Base-by-base conservation (phyloP, 129 eudicot genomes). In the Flaveria sonorensis region DNA sequence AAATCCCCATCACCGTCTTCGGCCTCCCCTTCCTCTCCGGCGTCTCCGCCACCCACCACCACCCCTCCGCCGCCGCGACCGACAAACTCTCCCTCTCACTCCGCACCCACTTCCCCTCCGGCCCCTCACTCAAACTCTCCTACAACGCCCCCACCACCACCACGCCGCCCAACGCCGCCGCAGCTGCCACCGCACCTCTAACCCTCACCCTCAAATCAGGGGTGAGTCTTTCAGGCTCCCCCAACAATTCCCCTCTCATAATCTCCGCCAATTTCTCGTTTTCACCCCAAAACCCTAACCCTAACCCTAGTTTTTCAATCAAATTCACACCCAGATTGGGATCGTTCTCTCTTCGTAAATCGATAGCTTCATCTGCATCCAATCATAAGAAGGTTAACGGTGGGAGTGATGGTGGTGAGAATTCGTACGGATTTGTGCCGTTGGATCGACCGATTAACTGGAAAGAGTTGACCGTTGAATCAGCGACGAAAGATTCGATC, bases 101-200 rank as follows among this genome's bases (percentile, higher is more conserved):
- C 75, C 89, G 96, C 66, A 87, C 97, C 78, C 88, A 91, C 70
- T 91, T 89, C 67, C 62, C 88, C 48, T 83, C 94, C 20, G 97
- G 96, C 30, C 99, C 99, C 19, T 82, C 93, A n/a, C 89, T 94
- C 59, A 89, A 92, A 71, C 89, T 94, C 84, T 77, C 97, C 47
- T 91, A 93, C 87, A 81, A 85, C 79, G 80, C 96, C 83, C 67
- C 89, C 62, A 36, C 87, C 63, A 1, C 81, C 80, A 2, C 87
- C 65, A 2, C 81, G 12, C 4, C 83, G 39, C 3, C 75, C 59
- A 8, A 74, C 39, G 68, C 81, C 73, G 53, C 14, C 13, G 73
- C 70, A 19, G 40, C 81, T 0, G 65, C 86, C 66, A 43, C 83
- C 57, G 82, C 85, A 9, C 86, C 92, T 13, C 82, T 86, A 11